Evolutionary conservation across 2,329 filamentous ascomycete species (phyloP), one percentile per base, ranked within the genome.

Genomic region (Trichoderma simmonsii): DNA sequence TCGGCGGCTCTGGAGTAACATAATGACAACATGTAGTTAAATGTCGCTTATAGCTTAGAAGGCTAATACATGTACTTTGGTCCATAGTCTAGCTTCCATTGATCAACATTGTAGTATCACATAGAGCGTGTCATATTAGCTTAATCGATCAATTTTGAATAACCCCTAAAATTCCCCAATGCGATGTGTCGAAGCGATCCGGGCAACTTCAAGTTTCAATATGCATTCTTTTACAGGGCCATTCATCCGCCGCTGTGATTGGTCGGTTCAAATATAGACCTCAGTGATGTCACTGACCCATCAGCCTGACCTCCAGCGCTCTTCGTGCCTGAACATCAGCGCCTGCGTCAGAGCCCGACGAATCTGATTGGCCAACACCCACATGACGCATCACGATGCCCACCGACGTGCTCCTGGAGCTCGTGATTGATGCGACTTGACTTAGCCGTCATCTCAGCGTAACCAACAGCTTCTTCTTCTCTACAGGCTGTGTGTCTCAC

Each of bases 371-470:
- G 64, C 59, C 24, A 18, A n/a, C 24, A 57, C 70, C 63, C 64
- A 64, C 64, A 43, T 72, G 63, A 69, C 63, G 71, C 48, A 72
- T 68, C 71, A 71, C 70, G 63, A 61, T 60, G 56, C 62, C 63
- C 43, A 6, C 57, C 67, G 7, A 51, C 18, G 6, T 32, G 28
- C 34, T 39, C 59, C 68, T 4, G 18, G 34, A 36, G 57, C 67
- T 70, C 67, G 67, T 70, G 67, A 70, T 70, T 62, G 67, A 70
- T 62, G 39, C 67, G 26, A 24, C 39, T 60, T 21, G 62, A 51
- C 26, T 34, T 32, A 7, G 18, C 48, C 48, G 26, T 57, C 51
- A 36, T 57, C 32, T 39, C 48, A n/a, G 51, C 64, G 9, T 14
- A 34, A 51, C 66, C 30, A 61, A 69, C 15, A 15, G 39, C 12